These are phyloP conservation scores for Hygrophorus pudorinus DNA, from an alignment of 768 basidiomycete species.

Conservation along the genomic window DNA sequence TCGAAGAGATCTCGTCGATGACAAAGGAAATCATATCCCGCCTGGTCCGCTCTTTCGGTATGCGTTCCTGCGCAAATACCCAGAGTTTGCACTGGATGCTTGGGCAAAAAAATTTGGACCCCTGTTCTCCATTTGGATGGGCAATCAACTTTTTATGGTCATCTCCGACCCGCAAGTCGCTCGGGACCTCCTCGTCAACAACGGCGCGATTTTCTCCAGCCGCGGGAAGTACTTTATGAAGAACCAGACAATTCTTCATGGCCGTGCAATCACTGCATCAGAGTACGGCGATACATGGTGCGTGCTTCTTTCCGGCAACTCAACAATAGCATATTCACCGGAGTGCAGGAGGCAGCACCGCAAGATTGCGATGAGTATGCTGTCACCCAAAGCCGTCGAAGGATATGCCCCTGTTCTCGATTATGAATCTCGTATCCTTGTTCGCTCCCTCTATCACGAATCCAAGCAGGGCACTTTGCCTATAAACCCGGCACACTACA, in stretches of 20 bases:
- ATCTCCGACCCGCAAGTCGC: conserved; percentile 24
- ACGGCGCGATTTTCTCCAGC: conserved; percentile 25
- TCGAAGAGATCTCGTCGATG: conserved; percentile 11
- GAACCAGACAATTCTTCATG: conserved; percentile 22
- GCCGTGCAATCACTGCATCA: conserved; percentile 24
- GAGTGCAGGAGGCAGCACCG: conserved; percentile 14
- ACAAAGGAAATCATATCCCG: conserved; percentile 16
- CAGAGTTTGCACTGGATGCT: conserved; percentile 21
- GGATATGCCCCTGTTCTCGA: conserved; percentile 12
- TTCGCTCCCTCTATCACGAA: conserved; percentile 11
- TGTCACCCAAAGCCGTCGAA: conserved; percentile 10
- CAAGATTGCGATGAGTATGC: conserved; percentile 10
- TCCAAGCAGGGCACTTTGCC: conserved; percentile 8
- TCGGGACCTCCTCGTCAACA: conserved; percentile 24
- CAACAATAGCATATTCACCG: background rate
- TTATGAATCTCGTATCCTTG: conserved; percentile 12
- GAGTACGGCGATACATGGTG: conserved; percentile 24
- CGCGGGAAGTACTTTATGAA: conserved; percentile 27
- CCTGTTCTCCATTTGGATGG: conserved; percentile 28
- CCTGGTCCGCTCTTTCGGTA: conserved; percentile 20
- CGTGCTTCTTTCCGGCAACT: background rate
- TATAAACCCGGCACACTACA: conserved; percentile 11
- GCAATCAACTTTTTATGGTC: conserved; percentile 27
- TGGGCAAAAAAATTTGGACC: conserved; percentile 26
- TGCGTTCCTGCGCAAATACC: conserved; percentile 23